A percentile compares a stretch with the other conserved stretches of the same genome.
These are phyloP conservation scores for Stagonosporopsis rhizophila DNA, from an alignment of 2,329 filamentous ascomycete genomes.

Conservation along the genomic window DNA sequence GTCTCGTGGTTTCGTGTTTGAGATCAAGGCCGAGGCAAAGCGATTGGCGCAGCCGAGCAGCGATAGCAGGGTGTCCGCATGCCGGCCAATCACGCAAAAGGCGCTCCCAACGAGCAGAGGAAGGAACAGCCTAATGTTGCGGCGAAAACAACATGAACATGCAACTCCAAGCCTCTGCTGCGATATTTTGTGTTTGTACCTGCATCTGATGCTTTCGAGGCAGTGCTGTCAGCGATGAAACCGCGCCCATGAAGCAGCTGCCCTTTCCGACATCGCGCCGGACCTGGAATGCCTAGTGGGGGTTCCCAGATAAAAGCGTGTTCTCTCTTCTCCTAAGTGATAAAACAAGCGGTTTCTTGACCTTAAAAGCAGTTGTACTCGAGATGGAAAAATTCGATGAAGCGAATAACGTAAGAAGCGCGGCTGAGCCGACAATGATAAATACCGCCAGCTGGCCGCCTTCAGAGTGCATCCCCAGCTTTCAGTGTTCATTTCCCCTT, in stretches of 20 bases:
- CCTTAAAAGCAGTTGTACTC: conserved; percentile 43
- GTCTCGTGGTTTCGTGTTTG: conserved; percentile 14
- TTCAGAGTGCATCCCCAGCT: not conserved
- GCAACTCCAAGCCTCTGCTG: conserved; percentile 15
- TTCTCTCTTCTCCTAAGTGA: conserved; percentile 42
- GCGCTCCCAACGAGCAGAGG: conserved; percentile 5
- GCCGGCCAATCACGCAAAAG: conserved; percentile 13
- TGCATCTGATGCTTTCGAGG: not conserved
- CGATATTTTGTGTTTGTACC: not conserved
- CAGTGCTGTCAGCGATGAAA: conserved; percentile 1
- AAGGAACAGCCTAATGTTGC: conserved; percentile 21
- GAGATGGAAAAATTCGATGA: conserved; percentile 31
- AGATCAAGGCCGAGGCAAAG: conserved; percentile 13
- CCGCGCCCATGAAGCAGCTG: conserved; percentile 20
- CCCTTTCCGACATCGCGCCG: conserved; percentile 31
- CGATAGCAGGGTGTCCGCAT: conserved; percentile 8
- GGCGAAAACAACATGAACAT: conserved; percentile 10
- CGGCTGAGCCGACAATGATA: conserved; percentile 33
- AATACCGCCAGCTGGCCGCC: conserved; percentile 25
- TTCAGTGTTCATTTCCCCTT: conserved; percentile 6
- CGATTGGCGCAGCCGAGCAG: conserved; percentile 10
- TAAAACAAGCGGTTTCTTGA: conserved; percentile 28
- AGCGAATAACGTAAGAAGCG: conserved; percentile 48
- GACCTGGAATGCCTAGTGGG: conserved; percentile 41
- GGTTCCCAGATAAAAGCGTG: conserved; percentile 35